Evolutionary conservation across 768 basidiomycete genomes (phyloP).

Genomic region (Psilocybe cubensis): DNA sequence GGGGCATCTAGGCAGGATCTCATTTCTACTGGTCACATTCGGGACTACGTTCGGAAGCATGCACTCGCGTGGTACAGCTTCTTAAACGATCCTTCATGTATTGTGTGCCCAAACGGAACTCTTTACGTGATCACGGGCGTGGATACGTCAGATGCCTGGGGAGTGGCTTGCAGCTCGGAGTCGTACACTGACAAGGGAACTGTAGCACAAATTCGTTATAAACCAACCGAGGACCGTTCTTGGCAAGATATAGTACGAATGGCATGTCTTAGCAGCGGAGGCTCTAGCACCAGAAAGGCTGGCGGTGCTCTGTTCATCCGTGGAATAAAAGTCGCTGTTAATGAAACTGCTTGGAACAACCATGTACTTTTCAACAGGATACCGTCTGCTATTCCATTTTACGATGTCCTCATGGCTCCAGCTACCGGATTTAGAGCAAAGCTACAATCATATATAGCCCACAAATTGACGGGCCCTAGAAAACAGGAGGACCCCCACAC

Average conservation of each 20-base stretch:
- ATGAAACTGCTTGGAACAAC: neutral
- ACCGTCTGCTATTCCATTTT: too few species aligned
- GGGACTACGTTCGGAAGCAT: conserved; percentile 9
- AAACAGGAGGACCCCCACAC: too few species aligned
- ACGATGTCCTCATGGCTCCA: too few species aligned
- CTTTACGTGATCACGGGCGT: conserved; percentile 11
- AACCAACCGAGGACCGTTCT: too few species aligned
- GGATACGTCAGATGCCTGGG: neutral
- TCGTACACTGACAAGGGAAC: neutral
- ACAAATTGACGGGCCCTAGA: too few species aligned
- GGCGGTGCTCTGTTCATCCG: neutral
- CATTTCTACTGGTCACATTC: neutral
- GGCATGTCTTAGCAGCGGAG: neutral
- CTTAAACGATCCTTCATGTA: neutral
- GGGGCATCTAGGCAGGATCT: conserved; percentile 18
- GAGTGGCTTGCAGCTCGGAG: neutral
- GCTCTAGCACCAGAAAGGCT: neutral
- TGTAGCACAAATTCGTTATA: neutral
- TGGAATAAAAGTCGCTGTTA: conserved; percentile 2
- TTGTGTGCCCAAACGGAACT: neutral
- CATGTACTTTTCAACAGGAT: too few species aligned
- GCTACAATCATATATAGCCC: too few species aligned
- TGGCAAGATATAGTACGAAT: neutral
- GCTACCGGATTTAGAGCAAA: too few species aligned
- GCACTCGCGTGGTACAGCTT: conserved; percentile 12